Evolutionary conservation across 371 early-diverging fungal species (phyloP).

Genomic region (Saksenaea oblongispora): DNA sequence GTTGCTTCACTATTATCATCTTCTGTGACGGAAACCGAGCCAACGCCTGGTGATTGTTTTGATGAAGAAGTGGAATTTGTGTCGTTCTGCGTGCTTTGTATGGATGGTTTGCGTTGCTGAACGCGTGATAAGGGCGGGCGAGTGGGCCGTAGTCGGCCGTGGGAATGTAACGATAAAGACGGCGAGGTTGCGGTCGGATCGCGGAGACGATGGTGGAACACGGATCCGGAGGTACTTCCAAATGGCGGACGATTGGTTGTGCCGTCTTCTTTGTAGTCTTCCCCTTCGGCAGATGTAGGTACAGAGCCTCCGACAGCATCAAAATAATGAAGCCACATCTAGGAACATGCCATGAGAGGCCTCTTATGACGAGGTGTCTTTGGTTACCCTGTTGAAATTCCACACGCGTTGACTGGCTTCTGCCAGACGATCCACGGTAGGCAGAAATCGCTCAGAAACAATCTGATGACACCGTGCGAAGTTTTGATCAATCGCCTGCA

Average conservation of each 20-base stretch:
- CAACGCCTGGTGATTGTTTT: background rate
- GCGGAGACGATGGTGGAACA: background rate
- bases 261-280: background rate
- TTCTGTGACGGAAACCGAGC: background rate
- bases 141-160: constrained; percentile 5
- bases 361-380: background rate
- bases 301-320: background rate
- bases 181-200: background rate
- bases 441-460: constrained; percentile 43
- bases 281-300: background rate
- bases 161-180: background rate
- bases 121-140: background rate
- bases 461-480: constrained; percentile 54
- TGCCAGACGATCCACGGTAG: constrained; percentile 49
- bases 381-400: constrained; percentile 42
- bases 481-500: constrained; percentile 58
- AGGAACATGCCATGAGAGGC: too few species aligned
- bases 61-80: background rate
- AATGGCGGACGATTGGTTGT: constrained; percentile 33
- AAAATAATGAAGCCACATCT: constrained; percentile 3
- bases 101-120: background rate
- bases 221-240: background rate
- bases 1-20: background rate
- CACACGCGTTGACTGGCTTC: constrained; percentile 41
- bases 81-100: background rate